Evolutionary conservation across 2,329 filamentous ascomycete species (phyloP), one percentile per base, ranked within the genome.

Genomic region (Thermochaetoides dissita): DNA sequence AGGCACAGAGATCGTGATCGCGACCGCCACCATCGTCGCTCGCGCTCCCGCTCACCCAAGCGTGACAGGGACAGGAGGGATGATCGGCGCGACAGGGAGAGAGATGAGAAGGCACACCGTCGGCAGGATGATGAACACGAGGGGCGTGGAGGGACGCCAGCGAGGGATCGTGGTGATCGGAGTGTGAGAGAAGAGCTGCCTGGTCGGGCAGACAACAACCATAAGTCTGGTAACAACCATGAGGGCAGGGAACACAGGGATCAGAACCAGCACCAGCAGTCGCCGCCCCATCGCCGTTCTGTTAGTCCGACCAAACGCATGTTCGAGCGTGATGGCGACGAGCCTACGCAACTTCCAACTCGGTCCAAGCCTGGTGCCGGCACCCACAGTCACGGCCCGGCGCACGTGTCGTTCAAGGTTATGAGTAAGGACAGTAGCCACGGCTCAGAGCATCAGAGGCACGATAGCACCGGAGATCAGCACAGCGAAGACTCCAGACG

Each of bases 371-470:
- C 33, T 42, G 1, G 12, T 43, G 1, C 48, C 48, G 6, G 31
- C 47, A 8, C 34, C 8, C 10, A 10, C 34, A 8, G 8, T 35
- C 34, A 8, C n/a, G 34, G 8, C n/a, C n/a, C 7, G 10, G 44
- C 45, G 11, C 50, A 50, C 10, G 48, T 55, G 10, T 54, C 53
- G 3, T 55, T 55, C 41, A 55, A 51, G 29, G 53, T 55, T 28
- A 53, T 50, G 37, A 41, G 45, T 34, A 39, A 47, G 6, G 49
- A 51, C 36, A 40, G 46, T 53, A 38, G 46, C 10, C 7, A n/a
- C 34, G 34, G 34, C 34, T 11, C 34, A 3, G 34, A 35, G 17
- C 51, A 34, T 49, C 52, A 12, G 42, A 49, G 24, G 10, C 37
- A 8, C 42, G 38, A 6, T 30, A 28, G 9, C 41, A 39, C 11